These are phyloP conservation scores for Parasitella parasitica DNA, from an alignment of 371 early-diverging fungal genomes.

Conservation along the genomic window DNA sequence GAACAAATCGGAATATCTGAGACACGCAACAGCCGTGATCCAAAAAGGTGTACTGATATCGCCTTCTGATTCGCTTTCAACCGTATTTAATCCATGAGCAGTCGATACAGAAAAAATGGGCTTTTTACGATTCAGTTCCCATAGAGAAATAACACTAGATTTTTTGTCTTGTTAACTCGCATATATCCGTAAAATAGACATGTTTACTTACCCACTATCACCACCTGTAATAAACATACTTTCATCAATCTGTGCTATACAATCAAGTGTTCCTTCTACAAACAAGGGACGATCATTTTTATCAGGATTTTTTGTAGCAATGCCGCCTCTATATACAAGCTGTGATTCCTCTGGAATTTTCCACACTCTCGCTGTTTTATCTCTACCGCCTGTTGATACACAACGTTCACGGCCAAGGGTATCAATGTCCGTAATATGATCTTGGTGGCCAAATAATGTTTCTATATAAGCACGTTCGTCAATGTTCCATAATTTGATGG, in stretches of 20 bases:
- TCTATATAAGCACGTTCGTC: constrained; percentile 92
- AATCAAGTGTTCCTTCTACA: constrained; percentile 82
- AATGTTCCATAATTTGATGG: constrained; percentile 95
- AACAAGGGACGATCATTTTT: constrained; percentile 25
- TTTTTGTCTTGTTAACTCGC: neutral
- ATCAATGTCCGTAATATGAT: constrained; percentile 76
- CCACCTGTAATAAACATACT: constrained; percentile 88
- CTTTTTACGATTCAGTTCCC: constrained; percentile 90
- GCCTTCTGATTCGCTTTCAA: constrained; percentile 39
- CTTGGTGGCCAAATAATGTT: constrained; percentile 98
- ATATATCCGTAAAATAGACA: neutral
- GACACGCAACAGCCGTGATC: constrained; percentile 83
- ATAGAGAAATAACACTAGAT: constrained; percentile 71
- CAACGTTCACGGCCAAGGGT: constrained; percentile 86
- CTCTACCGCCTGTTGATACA: constrained; percentile 90
- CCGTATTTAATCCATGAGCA: constrained; percentile 75
- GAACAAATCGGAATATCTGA: constrained; percentile 88
- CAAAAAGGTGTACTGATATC: constrained; percentile 63
- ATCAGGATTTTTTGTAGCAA: constrained; percentile 49
- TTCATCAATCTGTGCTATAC: constrained; percentile 88
- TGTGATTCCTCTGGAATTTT: constrained; percentile 94
- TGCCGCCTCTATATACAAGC: constrained; percentile 87
- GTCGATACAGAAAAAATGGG: constrained; percentile 75
- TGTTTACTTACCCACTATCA: constrained; percentile 70
- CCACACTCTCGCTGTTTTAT: constrained; percentile 91